phyloP scores from a whole-genome alignment of 345 rosid species.

The Reutealis trisperma region DNA sequence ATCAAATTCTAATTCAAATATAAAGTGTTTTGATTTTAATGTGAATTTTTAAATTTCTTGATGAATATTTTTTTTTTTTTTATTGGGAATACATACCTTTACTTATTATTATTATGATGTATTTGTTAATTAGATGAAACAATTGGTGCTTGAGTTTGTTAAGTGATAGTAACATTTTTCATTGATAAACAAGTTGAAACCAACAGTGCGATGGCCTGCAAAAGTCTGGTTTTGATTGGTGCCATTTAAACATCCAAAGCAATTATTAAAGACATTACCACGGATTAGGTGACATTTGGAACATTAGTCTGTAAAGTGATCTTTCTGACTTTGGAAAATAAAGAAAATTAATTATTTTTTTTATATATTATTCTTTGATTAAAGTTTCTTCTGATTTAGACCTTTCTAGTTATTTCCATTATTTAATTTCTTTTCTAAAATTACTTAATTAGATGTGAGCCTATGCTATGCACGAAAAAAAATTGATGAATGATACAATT shows the following conservation, averaged over 20 bases:
- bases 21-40: too few species aligned
- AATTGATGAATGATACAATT: too few species aligned
- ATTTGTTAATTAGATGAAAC: not conserved
- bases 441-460: too few species aligned
- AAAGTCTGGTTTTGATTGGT: conserved; percentile 15
- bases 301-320: conserved; percentile 7
- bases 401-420: not conserved
- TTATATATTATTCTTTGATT: not conserved
- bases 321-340: not conserved
- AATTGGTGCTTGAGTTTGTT: not conserved
- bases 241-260: not conserved
- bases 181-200: not conserved
- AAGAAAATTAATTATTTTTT: too few species aligned
- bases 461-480: too few species aligned
- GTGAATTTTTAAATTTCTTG: too few species aligned
- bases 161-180: conserved; percentile 8
- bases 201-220: not conserved
- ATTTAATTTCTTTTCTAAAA: not conserved
- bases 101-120: too few species aligned
- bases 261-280: conserved; percentile 8
- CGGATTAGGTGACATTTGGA: conserved; percentile 18
- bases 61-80: too few species aligned
- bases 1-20: too few species aligned
- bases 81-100: too few species aligned
- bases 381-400: conserved; percentile 10